Percentiles rank a stretch among this genome's conserved stretches.
Conservation (phyloP, 257 asterid genomes). For the Lithospermum erythrorhizon region DNA sequence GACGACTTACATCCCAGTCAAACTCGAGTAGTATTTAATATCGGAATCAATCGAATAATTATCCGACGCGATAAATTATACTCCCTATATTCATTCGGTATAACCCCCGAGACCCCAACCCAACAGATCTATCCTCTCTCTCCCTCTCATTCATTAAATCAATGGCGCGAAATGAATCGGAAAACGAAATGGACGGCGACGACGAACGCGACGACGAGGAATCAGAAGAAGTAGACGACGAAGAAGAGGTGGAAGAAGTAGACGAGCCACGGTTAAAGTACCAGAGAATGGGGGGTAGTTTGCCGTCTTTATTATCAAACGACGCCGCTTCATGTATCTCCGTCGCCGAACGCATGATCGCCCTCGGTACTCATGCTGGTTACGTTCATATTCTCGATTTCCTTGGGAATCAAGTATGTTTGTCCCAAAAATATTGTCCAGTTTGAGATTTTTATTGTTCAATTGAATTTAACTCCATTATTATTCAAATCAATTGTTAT, state of each 20-base stretch:
- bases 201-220: slow-evolving; percentile 74
- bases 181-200: slow-evolving; percentile 89
- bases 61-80: too few relatives aligned
- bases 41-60: too few relatives aligned
- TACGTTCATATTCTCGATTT: slow-evolving; percentile 89
- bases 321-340: slow-evolving; percentile 92
- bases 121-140: too few relatives aligned
- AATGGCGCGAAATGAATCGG: slow-evolving; percentile 70
- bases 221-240: slow-evolving; percentile 43
- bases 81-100: too few relatives aligned
- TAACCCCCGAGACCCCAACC: too few relatives aligned
- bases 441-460: too few relatives aligned
- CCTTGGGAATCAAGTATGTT: slow-evolving; percentile 78
- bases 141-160: neutral
- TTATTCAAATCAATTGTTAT: too few relatives aligned
- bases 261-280: slow-evolving; percentile 95
- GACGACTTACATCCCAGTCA: too few relatives aligned
- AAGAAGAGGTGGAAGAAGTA: slow-evolving; percentile 52
- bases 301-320: slow-evolving; percentile 62
- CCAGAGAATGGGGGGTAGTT: slow-evolving; percentile 98
- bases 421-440: too few relatives aligned
- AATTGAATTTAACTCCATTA: too few relatives aligned
- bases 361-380: slow-evolving; percentile 84
- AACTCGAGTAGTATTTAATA: too few relatives aligned
- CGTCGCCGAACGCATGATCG: slow-evolving; percentile 93